These are phyloP conservation scores for Madurella mycetomatis DNA, from an alignment of 2,329 filamentous ascomycete genomes.

Conservation along the genomic window DNA sequence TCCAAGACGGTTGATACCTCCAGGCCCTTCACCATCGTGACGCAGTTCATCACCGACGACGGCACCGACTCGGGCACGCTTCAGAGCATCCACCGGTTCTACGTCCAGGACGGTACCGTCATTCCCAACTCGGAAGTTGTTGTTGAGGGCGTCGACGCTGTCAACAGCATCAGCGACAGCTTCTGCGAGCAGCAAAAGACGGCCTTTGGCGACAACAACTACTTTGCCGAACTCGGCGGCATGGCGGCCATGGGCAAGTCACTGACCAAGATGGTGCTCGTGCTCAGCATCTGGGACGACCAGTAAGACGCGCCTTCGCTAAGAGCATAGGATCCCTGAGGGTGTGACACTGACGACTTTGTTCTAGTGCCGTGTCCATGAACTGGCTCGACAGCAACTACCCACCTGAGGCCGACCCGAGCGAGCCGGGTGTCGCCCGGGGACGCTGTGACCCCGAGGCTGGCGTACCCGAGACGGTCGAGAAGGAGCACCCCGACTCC, in stretches of 20 bases:
- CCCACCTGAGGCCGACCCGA: constrained; percentile 38
- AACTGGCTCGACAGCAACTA: constrained; percentile 61
- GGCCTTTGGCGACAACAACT: constrained; percentile 46
- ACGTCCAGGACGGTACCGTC: constrained; percentile 52
- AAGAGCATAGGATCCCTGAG: not conserved
- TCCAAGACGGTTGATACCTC: constrained; percentile 49
- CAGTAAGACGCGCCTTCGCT: constrained; percentile 40
- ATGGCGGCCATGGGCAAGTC: constrained; percentile 46
- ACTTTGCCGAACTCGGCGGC: constrained; percentile 50
- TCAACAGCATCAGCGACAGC: constrained; percentile 42
- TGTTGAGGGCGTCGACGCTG: constrained; percentile 28
- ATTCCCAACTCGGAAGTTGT: constrained; percentile 40
- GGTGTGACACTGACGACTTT: not conserved
- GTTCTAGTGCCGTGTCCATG: constrained; percentile 41
- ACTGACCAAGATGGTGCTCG: constrained; percentile 32
- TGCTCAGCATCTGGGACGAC: constrained; percentile 48
- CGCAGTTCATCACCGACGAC: constrained; percentile 47
- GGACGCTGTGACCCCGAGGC: constrained; percentile 44
- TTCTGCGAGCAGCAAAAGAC: constrained; percentile 55
- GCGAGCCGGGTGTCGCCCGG: constrained; percentile 41
- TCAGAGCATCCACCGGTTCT: constrained; percentile 51
- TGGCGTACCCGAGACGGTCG: constrained; percentile 43
- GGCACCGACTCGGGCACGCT: constrained; percentile 44
- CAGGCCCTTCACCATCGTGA: constrained; percentile 53
- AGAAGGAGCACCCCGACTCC: constrained; percentile 37